Evolutionary conservation across 176 grass and related monocot species (phyloP).

Genomic region (barley (Hordeum vulgare)): DNA sequence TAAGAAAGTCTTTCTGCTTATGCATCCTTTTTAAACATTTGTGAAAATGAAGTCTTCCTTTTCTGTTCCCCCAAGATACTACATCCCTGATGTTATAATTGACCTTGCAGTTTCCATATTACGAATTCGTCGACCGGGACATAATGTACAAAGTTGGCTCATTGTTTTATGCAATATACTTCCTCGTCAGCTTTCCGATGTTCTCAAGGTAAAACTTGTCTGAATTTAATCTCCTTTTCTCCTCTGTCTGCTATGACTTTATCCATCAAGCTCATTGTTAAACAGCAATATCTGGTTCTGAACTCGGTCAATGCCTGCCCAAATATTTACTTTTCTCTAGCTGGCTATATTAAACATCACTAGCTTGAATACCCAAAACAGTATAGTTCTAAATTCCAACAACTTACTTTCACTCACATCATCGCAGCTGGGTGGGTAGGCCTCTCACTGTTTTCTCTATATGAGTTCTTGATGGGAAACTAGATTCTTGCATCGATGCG

Average conservation of each 20-base stretch:
- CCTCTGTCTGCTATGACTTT: background rate
- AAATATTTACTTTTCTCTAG: background rate
- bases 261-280: background rate
- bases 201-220: constrained; percentile 65
- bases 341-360: background rate
- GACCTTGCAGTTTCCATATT: constrained; percentile 87
- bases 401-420: background rate
- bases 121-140: constrained; percentile 75
- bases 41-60: background rate
- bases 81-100: constrained; percentile 2
- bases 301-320: background rate
- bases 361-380: background rate
- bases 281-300: background rate
- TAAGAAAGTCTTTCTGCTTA: background rate
- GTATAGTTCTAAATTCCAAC: background rate
- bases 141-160: constrained; percentile 96
- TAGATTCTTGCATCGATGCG: too few relatives aligned
- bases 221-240: background rate
- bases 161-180: constrained; percentile 95
- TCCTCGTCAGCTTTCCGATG: constrained; percentile 97
- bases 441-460: background rate
- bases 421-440: background rate
- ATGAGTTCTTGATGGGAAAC: too few relatives aligned
- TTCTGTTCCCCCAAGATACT: background rate
- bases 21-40: background rate